phyloP scores from a whole-genome alignment of 192 early-diverging fungal genomes.

The Coemansia sp. region DNA sequence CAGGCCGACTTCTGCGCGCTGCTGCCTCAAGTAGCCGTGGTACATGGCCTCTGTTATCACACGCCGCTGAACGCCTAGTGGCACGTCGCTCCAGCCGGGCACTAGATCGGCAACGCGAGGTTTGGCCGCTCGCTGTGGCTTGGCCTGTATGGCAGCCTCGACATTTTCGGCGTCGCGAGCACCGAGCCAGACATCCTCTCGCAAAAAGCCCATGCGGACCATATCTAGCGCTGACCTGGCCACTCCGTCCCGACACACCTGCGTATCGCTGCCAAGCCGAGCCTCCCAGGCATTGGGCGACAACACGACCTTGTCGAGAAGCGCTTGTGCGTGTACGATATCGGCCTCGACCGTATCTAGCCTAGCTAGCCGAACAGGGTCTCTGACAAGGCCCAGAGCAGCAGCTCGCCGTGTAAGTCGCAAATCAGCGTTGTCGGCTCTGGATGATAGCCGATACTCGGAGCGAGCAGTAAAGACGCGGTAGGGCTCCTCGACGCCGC shows the following conservation, averaged over 20 bases:
- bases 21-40: slow-evolving; percentile 66
- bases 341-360: slow-evolving; percentile 50
- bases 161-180: slow-evolving; percentile 39
- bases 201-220: slow-evolving; percentile 54
- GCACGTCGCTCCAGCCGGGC: slow-evolving; percentile 59
- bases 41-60: slow-evolving; percentile 71
- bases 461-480: slow-evolving; percentile 83
- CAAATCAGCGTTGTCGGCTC: slow-evolving; percentile 81
- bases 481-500: slow-evolving; percentile 83
- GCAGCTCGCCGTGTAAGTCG: slow-evolving; percentile 72
- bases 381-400: slow-evolving; percentile 58
- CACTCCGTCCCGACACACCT: slow-evolving; percentile 43
- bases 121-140: slow-evolving; percentile 5
- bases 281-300: slow-evolving; percentile 61
- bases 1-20: slow-evolving; percentile 62
- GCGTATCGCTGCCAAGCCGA: slow-evolving; percentile 30
- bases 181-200: slow-evolving; percentile 44
- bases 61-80: slow-evolving; percentile 57
- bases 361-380: slow-evolving; percentile 47
- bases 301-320: slow-evolving; percentile 56
- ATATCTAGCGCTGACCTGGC: slow-evolving; percentile 53
- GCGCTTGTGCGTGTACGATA: slow-evolving; percentile 54
- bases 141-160: neutral
- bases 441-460: slow-evolving; percentile 75
- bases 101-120: slow-evolving; percentile 47